A percentile compares a stretch with the other conserved stretches of the same genome.
Evolutionary conservation across 805 yeast species (phyloP).

Genomic region (Pichia cephalocereana): DNA sequence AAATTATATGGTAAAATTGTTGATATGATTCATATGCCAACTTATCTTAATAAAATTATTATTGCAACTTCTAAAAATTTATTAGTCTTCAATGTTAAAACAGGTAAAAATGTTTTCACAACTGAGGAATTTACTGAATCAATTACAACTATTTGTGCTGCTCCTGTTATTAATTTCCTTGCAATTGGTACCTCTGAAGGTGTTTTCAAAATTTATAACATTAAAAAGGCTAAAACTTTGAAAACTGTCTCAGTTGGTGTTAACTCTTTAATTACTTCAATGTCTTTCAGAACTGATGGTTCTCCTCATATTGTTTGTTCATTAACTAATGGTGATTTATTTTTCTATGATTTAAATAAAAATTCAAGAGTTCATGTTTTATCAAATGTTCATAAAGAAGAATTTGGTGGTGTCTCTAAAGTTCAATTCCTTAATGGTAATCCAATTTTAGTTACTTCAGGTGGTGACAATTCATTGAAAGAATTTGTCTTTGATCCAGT

Average conservation of each 20-base stretch:
- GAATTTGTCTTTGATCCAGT: slow-evolving; percentile 94
- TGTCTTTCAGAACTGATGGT: slow-evolving; percentile 91
- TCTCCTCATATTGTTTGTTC: slow-evolving; percentile 76
- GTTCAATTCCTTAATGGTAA: slow-evolving; percentile 81
- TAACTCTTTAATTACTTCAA: slow-evolving; percentile 37
- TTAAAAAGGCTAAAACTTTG: slow-evolving; percentile 52
- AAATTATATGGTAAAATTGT: slow-evolving; percentile 64
- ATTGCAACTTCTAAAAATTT: slow-evolving; percentile 66
- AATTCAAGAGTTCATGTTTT: slow-evolving; percentile 68
- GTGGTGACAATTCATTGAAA: slow-evolving; percentile 82
- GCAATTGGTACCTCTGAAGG: slow-evolving; percentile 75
- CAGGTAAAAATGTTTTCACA: slow-evolving; percentile 58
- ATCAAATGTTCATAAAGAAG: slow-evolving; percentile 62
- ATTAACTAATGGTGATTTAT: slow-evolving; percentile 69
- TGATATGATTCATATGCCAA: slow-evolving; percentile 72
- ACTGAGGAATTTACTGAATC: slow-evolving; percentile 42
- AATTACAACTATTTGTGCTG: slow-evolving; percentile 63
- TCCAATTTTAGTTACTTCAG: slow-evolving; percentile 80
- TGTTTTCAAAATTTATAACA: slow-evolving; percentile 51
- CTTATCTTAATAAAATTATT: slow-evolving; percentile 82
- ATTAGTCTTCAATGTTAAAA: slow-evolving; percentile 61
- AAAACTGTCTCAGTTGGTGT: slow-evolving; percentile 42
- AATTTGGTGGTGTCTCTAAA: slow-evolving; percentile 67
- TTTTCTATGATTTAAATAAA: slow-evolving; percentile 73
- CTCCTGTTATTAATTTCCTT: slow-evolving; percentile 80